phyloP scores from a whole-genome alignment of 192 early-diverging fungal species.

The Entomortierella chlamydospora region DNA sequence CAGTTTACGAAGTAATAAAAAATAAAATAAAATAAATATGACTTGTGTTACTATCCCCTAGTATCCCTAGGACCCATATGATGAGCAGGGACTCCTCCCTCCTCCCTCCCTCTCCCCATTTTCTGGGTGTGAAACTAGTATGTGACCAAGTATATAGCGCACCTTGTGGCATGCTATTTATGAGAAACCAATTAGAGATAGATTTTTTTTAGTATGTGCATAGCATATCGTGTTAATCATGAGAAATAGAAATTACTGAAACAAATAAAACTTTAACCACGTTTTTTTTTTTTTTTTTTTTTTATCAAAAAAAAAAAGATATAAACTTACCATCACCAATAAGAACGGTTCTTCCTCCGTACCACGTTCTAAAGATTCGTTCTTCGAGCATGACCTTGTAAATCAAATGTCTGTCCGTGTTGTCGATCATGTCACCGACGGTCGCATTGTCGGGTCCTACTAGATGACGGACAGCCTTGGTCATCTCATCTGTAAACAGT shows the following conservation, averaged over 20 bases:
- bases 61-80: too few relatives aligned
- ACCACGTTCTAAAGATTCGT: conserved; percentile 21
- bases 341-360: conserved; percentile 19
- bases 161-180: conserved; percentile 33
- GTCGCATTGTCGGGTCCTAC: conserved; percentile 1
- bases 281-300: too few relatives aligned
- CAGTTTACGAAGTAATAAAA: background rate
- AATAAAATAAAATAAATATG: too few relatives aligned
- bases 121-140: too few relatives aligned
- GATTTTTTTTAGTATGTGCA: too few relatives aligned
- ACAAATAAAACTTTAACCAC: too few relatives aligned
- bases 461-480: conserved; percentile 24
- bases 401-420: conserved; percentile 10
- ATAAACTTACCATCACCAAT: conserved; percentile 21
- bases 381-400: conserved; percentile 29
- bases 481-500: conserved; percentile 44
- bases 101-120: too few relatives aligned
- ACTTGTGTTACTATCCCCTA: too few relatives aligned
- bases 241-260: background rate
- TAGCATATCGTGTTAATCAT: too few relatives aligned
- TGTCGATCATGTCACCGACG: conserved; percentile 19
- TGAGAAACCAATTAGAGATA: background rate
- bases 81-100: too few relatives aligned
- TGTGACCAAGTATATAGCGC: too few relatives aligned
- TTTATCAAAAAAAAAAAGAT: background rate